These are phyloP conservation scores for Adiantum capillusveneris DNA, from an alignment of 75 land plant genomes.

Conservation along the genomic window DNA sequence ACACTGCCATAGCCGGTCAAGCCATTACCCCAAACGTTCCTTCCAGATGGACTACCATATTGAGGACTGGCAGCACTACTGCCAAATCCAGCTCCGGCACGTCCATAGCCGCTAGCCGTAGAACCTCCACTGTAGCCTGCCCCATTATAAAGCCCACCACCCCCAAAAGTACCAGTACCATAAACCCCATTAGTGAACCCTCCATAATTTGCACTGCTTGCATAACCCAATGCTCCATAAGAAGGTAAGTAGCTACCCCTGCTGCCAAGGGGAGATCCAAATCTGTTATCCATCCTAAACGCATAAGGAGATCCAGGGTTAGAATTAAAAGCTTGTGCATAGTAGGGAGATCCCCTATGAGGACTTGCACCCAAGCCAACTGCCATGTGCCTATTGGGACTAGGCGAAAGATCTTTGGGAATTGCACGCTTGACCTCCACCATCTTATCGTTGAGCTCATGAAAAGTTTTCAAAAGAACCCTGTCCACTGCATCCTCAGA, in stretches of 20 bases:
- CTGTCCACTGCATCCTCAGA: conserved; percentile 94
- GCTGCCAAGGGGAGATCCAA: conserved; percentile 16
- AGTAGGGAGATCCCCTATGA: conserved; percentile 1
- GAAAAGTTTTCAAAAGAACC: conserved; percentile 78
- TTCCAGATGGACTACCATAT: background rate
- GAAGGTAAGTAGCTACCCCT: conserved; percentile 15
- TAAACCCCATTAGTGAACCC: conserved; percentile 19
- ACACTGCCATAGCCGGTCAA: background rate
- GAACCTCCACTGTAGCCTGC: background rate
- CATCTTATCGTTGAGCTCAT: conserved; percentile 96
- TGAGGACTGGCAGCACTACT: background rate
- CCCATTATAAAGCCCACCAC: background rate
- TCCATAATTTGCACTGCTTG: conserved; percentile 21
- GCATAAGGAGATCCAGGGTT: background rate
- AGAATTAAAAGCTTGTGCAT: conserved; percentile 11
- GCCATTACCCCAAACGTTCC: background rate
- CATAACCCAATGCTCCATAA: conserved; percentile 24
- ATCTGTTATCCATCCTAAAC: conserved; percentile 18
- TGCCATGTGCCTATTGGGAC: conserved; percentile 40
- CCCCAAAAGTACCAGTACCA: background rate
- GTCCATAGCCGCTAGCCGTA: background rate
- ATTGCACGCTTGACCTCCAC: conserved; percentile 98
- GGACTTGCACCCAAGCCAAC: conserved; percentile 25
- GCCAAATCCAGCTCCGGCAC: background rate
- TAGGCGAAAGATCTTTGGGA: conserved; percentile 81